A percentile compares a stretch with the other conserved stretches of the same genome.
phyloP scores from a whole-genome alignment of 1,139 yeast species.

The Sugiyamaella grinbergsii region DNA sequence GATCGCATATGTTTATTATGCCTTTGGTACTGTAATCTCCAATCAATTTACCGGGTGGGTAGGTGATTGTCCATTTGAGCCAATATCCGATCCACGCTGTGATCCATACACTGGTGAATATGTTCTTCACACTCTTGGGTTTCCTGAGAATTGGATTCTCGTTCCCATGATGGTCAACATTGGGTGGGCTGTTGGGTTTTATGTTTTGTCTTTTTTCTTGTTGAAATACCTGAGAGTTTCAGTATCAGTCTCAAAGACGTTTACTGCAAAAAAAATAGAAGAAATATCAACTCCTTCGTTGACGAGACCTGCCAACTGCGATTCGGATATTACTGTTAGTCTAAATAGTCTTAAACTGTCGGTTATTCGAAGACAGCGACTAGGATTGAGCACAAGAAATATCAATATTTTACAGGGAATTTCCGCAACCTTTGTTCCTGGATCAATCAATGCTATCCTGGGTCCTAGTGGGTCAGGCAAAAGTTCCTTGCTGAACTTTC shows the following conservation, averaged over 20 bases:
- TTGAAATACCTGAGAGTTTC: constrained; percentile 52
- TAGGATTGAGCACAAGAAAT: constrained; percentile 10
- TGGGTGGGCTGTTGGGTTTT: constrained; percentile 62
- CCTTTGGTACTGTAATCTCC: constrained; percentile 66
- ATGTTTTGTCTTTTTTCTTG: constrained; percentile 51
- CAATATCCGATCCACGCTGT: constrained; percentile 45
- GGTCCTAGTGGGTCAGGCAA: constrained; percentile 92
- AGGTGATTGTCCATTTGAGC: constrained; percentile 58
- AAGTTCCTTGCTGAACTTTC: constrained; percentile 66
- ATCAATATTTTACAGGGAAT: constrained; percentile 51
- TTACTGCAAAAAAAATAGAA: constrained; percentile 21
- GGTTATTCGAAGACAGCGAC: constrained; percentile 24
- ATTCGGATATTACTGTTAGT: constrained; percentile 27
- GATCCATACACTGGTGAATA: constrained; percentile 51
- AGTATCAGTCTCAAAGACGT: constrained; percentile 49
- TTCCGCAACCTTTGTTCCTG: constrained; percentile 60
- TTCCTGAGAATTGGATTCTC: constrained; percentile 63
- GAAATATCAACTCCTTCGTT: constrained; percentile 6
- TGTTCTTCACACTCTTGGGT: constrained; percentile 61
- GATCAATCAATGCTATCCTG: constrained; percentile 77
- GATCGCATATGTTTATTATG: constrained; percentile 74
- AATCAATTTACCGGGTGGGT: constrained; percentile 64
- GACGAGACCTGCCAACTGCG: constrained; percentile 1
- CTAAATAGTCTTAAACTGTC: constrained; percentile 29
- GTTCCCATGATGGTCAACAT: constrained; percentile 64